A percentile compares a stretch with the other conserved stretches of the same genome.
Evolutionary conservation across 2,329 filamentous ascomycete genomes (phyloP).

Genomic region (Sporothrix dimorphospora): DNA sequence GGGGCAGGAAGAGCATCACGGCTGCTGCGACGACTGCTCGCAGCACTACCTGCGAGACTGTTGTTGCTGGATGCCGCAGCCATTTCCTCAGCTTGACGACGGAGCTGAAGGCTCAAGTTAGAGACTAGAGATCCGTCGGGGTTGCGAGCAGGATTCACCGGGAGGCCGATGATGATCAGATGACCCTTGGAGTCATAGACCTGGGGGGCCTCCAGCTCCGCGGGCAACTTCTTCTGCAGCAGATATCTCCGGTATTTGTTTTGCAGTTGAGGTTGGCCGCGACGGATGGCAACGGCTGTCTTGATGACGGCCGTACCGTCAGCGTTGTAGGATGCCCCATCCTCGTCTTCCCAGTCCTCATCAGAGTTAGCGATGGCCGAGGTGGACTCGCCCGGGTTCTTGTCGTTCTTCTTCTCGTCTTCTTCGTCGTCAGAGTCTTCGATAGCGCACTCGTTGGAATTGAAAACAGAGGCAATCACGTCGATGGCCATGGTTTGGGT

Average conservation of each 20-base stretch:
- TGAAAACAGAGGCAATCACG: not conserved
- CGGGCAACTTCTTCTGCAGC: not conserved
- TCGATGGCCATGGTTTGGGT: not conserved
- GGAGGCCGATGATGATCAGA: not conserved
- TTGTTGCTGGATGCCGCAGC: not conserved
- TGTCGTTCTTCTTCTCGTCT: not conserved
- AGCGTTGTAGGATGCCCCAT: not conserved
- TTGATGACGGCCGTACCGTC: not conserved
- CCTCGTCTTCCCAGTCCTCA: slow-evolving; percentile 24
- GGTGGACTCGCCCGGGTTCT: not conserved
- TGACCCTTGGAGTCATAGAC: not conserved
- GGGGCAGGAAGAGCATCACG: not conserved
- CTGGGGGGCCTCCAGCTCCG: no score
- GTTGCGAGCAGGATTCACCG: not conserved
- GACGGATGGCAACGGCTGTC: not conserved
- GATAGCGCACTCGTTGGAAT: not conserved
- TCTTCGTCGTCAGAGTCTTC: not conserved
- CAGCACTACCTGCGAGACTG: not conserved
- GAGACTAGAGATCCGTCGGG: slow-evolving; percentile 19
- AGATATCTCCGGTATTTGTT: not conserved
- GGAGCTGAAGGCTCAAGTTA: slow-evolving; percentile 23
- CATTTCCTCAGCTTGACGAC: not conserved
- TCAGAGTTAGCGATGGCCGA: not conserved
- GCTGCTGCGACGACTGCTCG: not conserved
- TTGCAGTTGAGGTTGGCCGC: not conserved